Evolutionary conservation across 2,329 filamentous ascomycete species (phyloP), one percentile per base, ranked within the genome.

Genomic region (Ophiosphaerella narmari): DNA sequence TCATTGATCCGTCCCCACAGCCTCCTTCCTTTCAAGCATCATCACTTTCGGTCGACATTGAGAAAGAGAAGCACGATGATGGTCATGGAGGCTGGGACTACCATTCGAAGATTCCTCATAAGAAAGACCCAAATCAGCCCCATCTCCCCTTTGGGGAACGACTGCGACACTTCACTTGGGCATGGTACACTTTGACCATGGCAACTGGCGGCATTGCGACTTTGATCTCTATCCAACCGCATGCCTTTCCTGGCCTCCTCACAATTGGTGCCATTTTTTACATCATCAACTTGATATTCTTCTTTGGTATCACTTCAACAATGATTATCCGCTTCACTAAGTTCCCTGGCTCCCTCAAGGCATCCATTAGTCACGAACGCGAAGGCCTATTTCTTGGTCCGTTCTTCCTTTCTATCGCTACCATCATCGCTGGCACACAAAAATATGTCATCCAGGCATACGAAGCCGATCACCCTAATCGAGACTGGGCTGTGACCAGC

Each of bases 241-340:
- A 77, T 48, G 51, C 61, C 1, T 84, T 83, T 56, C 60, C 62
- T 0, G 80, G 80, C 16, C 74, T 84, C 13, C 70, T 76, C 48
- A 76, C 72, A 7, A 79, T 83, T 46, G 81, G 80, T 16, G 78
- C 79, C 24, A 57, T 78, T 49, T 73, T 82, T 54, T 83, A 78
- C 63, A 67, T 82, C 33, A 59, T 82, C 53, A 80, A 81, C 59
- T 68, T 83, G 4, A 55, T 80, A 50, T 65, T 79, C 46, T 82
- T 82, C 66, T 55, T 65, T 11, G 50, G 43, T 24, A 56, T 68
- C 24, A 61, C 68, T 12, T 54, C 57, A 18, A 62, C 56, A 12
- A 68, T 75, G 52, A 60, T 74, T 8, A 65, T 75, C 36, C 76
- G 80, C 41, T 82, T 82, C 59, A 59, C 71, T 38, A 69, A 75